Base-by-base conservation (phyloP, 1,284 basidiomycete genomes). In the Fistulinella cinereoalba region DNA sequence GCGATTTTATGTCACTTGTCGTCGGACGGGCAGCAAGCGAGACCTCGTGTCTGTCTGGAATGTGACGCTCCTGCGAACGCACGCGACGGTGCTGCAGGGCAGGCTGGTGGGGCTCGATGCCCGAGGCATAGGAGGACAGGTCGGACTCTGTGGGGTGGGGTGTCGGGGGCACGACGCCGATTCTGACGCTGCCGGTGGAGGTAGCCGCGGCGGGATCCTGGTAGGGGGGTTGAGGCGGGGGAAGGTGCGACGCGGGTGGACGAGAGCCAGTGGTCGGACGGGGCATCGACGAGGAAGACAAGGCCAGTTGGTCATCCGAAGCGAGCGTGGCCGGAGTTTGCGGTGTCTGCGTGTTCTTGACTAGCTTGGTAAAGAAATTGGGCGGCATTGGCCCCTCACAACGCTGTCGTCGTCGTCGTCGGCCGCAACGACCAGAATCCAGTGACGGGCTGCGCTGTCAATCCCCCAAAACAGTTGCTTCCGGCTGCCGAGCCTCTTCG, bases 291-390 rank as follows among this genome's bases (percentile, higher is more conserved):
- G n/a, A n/a, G n/a, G n/a, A 23, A 6, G 6, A 10, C 13, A 5
- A 12, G 12, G 34, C 21, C n/a, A 5, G 34, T 13, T 36, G 42
- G 12, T 48, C 48, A n/a, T 56, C 50, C 3, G 41, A 44, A 41
- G 33, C 3, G 32, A 32, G 34, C 18, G 24, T 24, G 2, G 7
- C 34, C 19, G 52, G 41, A 6, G 57, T 32, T 28, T 28, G 27
- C 25, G 29, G 43, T 0, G 60, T n/a, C n/a, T n/a, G n/a, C n/a
- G n/a, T 51, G 31, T 61, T 64, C 47, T 69, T 76, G 44, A 76
- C 75, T 37, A 79, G 67, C 58, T 77, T 79, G 41, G 73, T 66
- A 38, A 79, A 61, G 54, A 79, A 79, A 47, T 62, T 73, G 15
- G 77, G 70, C 2, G 76, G 71, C 76, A 79, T 77, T 34, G 38